Evolutionary conservation across 1,284 basidiomycete species (phyloP), one percentile per base, ranked within the genome.

Genomic region (Malassezia equina): DNA sequence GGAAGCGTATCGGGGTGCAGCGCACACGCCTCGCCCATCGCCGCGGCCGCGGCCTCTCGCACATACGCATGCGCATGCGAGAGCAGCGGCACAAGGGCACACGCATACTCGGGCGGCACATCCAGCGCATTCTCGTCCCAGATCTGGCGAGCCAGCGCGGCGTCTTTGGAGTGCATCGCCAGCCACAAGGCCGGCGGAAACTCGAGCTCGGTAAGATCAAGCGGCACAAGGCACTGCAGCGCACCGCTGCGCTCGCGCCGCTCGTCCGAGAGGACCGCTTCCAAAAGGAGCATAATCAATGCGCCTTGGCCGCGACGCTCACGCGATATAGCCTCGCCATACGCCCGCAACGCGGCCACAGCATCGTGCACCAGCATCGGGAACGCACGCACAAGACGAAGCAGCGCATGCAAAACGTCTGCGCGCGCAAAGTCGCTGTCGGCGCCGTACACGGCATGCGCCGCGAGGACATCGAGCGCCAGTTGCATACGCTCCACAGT

Each of bases 71-170:
- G 84, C 0, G 85, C 81, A 67, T 96, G 88, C 27, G 82, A 85
- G 23, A 96, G 80, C 68, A 84, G 87, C 0, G 76, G 74, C 9
- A 89, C 73, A 15, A 96, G 77, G 40, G 80, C 78, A 1, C 75
- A 72, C 0, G 88, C 76, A 75, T 84, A 94, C 3, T 75, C 76
- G 64, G 88, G 86, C 0, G 87, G 83, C 6, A 94, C 83, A 67
- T 96, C 90, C 32, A 98, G 76, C 11, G 88, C 91, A 65, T 98
- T 98, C 67, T 98, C 94, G 55, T 94, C 90, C 93, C 91, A 98
- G 11, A 90, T 75, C 65, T 85, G 83, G 25, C 79, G 78, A 7
- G 91, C 91, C 63, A 94, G 95, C 69, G 93, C 88, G 63, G 90
- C 88, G 71, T 98, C 93, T 61, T 98, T 94, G 7, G 46, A 48